Conservation (phyloP, 352 stramenopile genomes). For the Chrysophaeum taylorii region DNA sequence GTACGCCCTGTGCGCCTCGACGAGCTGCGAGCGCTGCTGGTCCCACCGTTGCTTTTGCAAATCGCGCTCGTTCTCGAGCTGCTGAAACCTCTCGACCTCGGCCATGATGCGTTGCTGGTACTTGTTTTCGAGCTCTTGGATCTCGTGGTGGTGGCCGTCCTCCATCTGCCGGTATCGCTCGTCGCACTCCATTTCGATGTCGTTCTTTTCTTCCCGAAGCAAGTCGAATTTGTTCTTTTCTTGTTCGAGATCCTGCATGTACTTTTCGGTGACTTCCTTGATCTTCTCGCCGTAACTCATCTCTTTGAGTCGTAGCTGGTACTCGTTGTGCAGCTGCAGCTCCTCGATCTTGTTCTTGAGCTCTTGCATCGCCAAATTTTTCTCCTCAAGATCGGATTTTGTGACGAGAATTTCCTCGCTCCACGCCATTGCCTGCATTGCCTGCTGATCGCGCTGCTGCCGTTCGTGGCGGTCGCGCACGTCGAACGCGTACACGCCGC, state of each 20-base stretch:
- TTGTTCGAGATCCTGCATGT: slow-evolving; percentile 77
- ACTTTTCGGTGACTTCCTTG: slow-evolving; percentile 85
- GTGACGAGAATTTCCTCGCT: slow-evolving; percentile 83
- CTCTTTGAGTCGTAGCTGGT: slow-evolving; percentile 82
- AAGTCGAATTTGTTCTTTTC: slow-evolving; percentile 75
- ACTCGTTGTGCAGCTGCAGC: slow-evolving; percentile 82
- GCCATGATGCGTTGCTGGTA: slow-evolving; percentile 80
- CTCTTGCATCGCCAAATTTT: slow-evolving; percentile 74
- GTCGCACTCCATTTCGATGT: slow-evolving; percentile 77
- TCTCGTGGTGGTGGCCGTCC: slow-evolving; percentile 66
- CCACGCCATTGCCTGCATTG: slow-evolving; percentile 43
- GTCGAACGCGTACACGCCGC: slow-evolving; percentile 62
- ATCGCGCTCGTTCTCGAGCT: slow-evolving; percentile 65
- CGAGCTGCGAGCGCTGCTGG: slow-evolving; percentile 31
- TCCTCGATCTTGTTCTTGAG: slow-evolving; percentile 85
- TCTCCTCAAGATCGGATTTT: slow-evolving; percentile 81
- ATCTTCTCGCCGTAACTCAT: slow-evolving; percentile 91
- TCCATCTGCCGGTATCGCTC: slow-evolving; percentile 76
- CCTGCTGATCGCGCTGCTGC: background rate
- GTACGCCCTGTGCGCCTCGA: slow-evolving; percentile 49
- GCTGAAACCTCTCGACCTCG: slow-evolving; percentile 75
- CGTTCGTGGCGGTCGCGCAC: slow-evolving; percentile 57
- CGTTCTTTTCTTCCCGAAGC: slow-evolving; percentile 70
- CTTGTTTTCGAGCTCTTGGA: slow-evolving; percentile 70
- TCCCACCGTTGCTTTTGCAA: slow-evolving; percentile 53